Evolutionary conservation across 257 asterid genomes (phyloP).

Genomic region (Gentiana dahurica): DNA sequence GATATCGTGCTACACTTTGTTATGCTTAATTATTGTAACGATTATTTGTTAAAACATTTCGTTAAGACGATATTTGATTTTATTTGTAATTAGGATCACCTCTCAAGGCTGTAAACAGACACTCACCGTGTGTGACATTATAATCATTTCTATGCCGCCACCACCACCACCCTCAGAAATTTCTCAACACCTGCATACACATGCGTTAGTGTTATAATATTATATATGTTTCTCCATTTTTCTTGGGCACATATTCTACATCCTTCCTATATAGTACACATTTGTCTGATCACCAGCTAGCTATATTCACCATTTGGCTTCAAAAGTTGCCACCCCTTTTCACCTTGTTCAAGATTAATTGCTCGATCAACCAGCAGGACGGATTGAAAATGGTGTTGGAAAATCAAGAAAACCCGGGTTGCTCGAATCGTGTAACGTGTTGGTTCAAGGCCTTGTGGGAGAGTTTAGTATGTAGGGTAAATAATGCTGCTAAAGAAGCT

Average conservation of each 20-base stretch:
- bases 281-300: not conserved
- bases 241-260: not conserved
- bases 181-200: not conserved
- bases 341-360: not conserved
- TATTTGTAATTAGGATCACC: not conserved
- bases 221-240: not conserved
- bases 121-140: not conserved
- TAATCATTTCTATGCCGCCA: not conserved
- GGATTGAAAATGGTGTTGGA: constrained; percentile 23
- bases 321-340: not conserved
- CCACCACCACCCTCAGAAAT: not conserved
- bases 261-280: not conserved
- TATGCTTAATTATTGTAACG: too few relatives aligned
- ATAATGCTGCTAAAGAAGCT: constrained; percentile 10
- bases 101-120: constrained; percentile 5
- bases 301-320: not conserved
- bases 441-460: constrained; percentile 12
- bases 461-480: constrained; percentile 8
- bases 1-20: too few relatives aligned
- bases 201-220: not conserved
- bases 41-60: too few relatives aligned
- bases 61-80: not conserved
- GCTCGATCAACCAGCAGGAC: too few relatives aligned
- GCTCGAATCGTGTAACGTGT: not conserved
- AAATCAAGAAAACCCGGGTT: constrained; percentile 12